Evolutionary conservation across 768 basidiomycete genomes (phyloP), one percentile per base, ranked within the genome.

Genomic region (Boletus rubescentipes): DNA sequence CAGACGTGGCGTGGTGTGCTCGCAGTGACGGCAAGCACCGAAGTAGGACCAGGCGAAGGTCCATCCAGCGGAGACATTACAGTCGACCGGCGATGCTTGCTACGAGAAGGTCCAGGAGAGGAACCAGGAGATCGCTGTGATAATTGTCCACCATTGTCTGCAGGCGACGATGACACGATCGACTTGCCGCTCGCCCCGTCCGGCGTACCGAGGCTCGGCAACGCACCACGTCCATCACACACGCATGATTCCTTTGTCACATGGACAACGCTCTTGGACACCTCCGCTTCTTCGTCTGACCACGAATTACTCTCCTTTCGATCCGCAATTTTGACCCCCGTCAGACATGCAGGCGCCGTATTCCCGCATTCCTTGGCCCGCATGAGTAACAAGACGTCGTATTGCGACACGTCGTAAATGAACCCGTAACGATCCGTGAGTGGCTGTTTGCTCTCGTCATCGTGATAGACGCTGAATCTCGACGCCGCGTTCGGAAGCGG

Each of bases 341-440:
- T 93, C 43, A 91, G 73, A 63, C 89, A 91, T 8, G 91, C 90
- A 4, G 92, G 91, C 0, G 91, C 91, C 0, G 86, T 82, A 60
- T 80, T 87, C 43, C 81, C 76, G 54, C 87, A 91, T 51, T 85
- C 85, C 62, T 78, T 82, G 16, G 88, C 89, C 29, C 89, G 78
- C 9, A 88, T 68, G 26, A 95, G 78, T 14, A 96, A 72, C 23
- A 92, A 76, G 26, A 89, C 78, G 61, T 95, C 93, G 61, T 93
- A 91, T 61, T 84, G 79, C 3, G 85, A 83, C 1, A 93, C 80
- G 59, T 93, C 91, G 54, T 94, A 94, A 69, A 94, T 86, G 73
- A 95, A 95, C 0, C 93, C 93, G 62, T 87, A 95, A 6, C 91
- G 84, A 57, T 95, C 93, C 18, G 91, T 92, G 52, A 93, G 73